Evolutionary conservation across 805 yeast genomes (phyloP), one percentile per base, ranked within the genome.

Genomic region (Hanseniaspora jakobsenii): DNA sequence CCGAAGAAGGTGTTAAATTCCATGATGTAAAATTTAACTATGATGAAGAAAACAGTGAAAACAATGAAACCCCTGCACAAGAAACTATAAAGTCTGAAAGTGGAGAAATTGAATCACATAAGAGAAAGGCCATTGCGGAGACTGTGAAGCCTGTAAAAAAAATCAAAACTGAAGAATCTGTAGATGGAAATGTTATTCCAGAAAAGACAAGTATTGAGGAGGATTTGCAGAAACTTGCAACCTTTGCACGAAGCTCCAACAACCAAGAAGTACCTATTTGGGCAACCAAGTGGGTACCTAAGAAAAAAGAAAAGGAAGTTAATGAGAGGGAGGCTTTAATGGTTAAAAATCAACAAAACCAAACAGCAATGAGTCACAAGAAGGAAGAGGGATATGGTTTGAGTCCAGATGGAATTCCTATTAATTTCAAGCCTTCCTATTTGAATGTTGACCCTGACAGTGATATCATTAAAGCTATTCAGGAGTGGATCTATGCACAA

Each of bases 401-500:
- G 17, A 37, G 52, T 44, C 55, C 59, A 23, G 59, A 60, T 41
- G 53, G 55, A 17, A 57, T 55, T 12, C 59, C 59, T 44, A 53
- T 59, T 8, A 52, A 60, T 56, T 39, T 62, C 23, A 71, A 67
- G 26, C 56, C 66, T 17, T 59, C 70, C 0, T 60, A 73, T 39
- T 73, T 85, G 32, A 70, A 84, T 14, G 77, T 85, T 0, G 87
- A 86, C 4, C 70, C 81, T 1, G 77, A 82, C 38, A 85, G 84
- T 55, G 89, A 84, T 53, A 66, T 83, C 48, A 81, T 87, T 5
- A 74, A 87, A 55, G 75, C 82, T 27, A 75, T 87, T 6, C 81
- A 91, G 18, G 84, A 80, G 53, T 87, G 96, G 96, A 70, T 87
- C 7, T 86, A 81, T 67, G 86, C 93, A 16, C 79, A 82, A 50